phyloP scores from a whole-genome alignment of 805 yeast genomes.

The Monosporozyma aerobia region DNA sequence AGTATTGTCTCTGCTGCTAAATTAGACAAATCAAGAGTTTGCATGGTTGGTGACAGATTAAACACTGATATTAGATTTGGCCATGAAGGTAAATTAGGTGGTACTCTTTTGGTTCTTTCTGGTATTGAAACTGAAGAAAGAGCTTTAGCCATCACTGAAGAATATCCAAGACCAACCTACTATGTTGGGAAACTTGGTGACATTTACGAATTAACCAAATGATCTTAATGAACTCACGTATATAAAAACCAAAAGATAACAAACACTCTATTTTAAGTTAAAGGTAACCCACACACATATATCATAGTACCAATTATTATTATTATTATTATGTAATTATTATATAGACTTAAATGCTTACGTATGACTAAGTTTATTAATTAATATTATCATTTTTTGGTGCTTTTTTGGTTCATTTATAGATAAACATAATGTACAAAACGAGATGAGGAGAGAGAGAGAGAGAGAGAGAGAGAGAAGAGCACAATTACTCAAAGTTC shows the following conservation, averaged over 20 bases:
- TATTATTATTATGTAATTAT: background rate
- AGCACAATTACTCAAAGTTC: background rate
- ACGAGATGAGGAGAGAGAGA: background rate
- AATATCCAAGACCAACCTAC: constrained; percentile 47
- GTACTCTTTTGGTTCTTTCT: constrained; percentile 77
- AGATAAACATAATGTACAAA: background rate
- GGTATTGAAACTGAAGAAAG: constrained; percentile 79
- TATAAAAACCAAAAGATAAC: too few relatives aligned
- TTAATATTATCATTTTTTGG: background rate
- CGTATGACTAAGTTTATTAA: background rate
- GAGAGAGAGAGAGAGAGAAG: background rate
- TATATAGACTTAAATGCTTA: background rate
- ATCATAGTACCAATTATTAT: background rate
- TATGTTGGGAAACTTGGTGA: constrained; percentile 72
- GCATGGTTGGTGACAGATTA: constrained; percentile 93
- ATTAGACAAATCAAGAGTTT: constrained; percentile 49
- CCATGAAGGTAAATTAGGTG: constrained; percentile 66
- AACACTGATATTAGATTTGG: constrained; percentile 96
- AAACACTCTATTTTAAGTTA: background rate
- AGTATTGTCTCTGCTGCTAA: constrained; percentile 63
- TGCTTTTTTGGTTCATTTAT: background rate
- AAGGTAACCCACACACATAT: background rate
- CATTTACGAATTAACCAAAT: constrained; percentile 41
- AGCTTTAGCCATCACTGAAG: constrained; percentile 33
- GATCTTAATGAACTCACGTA: background rate